A percentile compares a stretch with the other conserved stretches of the same genome.
phyloP scores from a whole-genome alignment of 164 flowering plant genomes.

The Litsea cubeba region DNA sequence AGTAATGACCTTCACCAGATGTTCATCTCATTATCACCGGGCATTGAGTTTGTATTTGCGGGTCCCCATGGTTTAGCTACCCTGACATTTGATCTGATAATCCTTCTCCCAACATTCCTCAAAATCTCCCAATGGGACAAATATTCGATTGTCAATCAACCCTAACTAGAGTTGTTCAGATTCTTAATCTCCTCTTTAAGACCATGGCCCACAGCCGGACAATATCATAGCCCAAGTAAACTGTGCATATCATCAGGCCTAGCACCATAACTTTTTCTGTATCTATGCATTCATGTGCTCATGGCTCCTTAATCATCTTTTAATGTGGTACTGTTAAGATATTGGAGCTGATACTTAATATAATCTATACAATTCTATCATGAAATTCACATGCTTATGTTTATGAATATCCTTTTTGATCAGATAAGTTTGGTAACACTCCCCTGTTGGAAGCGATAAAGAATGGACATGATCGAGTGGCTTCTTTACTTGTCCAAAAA shows the following conservation, averaged over 20 bases:
- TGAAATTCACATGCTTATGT: neutral
- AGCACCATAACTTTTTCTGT: neutral
- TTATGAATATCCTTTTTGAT: constrained; percentile 1
- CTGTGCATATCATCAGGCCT: neutral
- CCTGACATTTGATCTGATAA: neutral
- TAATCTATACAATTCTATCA: neutral
- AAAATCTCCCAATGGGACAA: too few species aligned
- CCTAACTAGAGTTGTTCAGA: too few species aligned
- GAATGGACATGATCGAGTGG: constrained; percentile 71
- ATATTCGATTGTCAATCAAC: too few species aligned
- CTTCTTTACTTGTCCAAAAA: constrained; percentile 53
- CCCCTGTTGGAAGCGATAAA: constrained; percentile 85
- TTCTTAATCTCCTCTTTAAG: too few species aligned
- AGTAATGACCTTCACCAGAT: neutral
- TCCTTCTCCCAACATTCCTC: too few species aligned
- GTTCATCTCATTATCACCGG: neutral
- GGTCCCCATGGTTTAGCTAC: neutral
- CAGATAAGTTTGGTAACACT: constrained; percentile 85
- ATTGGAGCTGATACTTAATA: neutral
- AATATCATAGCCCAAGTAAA: neutral
- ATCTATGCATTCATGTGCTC: neutral
- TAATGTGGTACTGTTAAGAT: neutral
- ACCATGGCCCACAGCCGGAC: neutral
- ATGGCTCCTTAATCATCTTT: neutral
- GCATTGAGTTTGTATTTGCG: neutral